Conservation (phyloP, 2,329 filamentous ascomycete species). For the Pyrenophora tritici-repentis region DNA sequence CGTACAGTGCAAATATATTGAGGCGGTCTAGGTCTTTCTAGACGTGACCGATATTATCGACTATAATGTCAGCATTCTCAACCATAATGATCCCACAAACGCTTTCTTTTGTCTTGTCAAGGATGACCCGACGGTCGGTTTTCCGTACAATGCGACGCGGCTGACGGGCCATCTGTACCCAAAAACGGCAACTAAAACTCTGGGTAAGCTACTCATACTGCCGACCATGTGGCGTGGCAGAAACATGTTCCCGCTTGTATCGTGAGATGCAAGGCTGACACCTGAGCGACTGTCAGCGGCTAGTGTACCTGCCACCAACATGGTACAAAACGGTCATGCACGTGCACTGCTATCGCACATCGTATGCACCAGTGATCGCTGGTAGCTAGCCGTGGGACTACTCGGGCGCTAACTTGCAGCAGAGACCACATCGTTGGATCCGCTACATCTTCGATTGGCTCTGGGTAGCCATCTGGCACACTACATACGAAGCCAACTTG, state of each 20-base stretch:
- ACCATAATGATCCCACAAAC: conserved; percentile 63
- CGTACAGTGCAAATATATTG: not conserved
- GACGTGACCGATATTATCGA: conserved; percentile 86
- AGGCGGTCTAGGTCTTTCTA: conserved; percentile 60
- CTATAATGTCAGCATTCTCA: conserved; percentile 77
- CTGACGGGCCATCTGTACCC: conserved; percentile 70
- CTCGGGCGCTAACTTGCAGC: conserved; percentile 19
- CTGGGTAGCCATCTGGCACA: conserved; percentile 82
- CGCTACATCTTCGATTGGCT: conserved; percentile 64
- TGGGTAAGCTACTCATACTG: conserved; percentile 27
- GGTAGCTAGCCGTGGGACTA: not conserved
- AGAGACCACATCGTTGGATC: conserved; percentile 31
- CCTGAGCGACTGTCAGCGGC: conserved; percentile 3
- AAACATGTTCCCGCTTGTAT: not conserved
- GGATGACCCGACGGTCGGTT: conserved; percentile 77
- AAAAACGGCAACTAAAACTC: conserved; percentile 16
- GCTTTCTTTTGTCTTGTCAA: conserved; percentile 82
- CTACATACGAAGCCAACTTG: conserved; percentile 72
- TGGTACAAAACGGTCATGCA: not conserved
- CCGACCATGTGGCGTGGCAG: conserved; percentile 13
- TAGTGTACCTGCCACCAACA: conserved; percentile 5
- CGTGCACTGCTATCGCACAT: not conserved
- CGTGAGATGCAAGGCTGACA: conserved; percentile 6
- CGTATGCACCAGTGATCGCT: conserved; percentile 1
- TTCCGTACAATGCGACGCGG: conserved; percentile 72